Base-by-base conservation (phyloP, 805 yeast species). In the Saccharomycopsis fodiens region DNA sequence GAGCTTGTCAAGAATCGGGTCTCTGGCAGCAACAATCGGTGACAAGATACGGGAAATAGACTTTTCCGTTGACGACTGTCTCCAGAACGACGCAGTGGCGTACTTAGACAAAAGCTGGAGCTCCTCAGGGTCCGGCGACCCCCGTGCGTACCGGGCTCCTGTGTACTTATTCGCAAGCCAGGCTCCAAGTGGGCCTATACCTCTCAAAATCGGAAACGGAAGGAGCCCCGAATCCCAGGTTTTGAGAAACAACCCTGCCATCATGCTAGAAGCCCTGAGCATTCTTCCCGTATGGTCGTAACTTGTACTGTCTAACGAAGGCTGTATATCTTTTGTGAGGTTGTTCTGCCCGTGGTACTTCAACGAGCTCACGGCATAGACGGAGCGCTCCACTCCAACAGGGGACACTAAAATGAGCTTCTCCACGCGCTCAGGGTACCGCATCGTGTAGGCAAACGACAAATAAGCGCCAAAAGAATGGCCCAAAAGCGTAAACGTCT, bases 381-480 rank as follows among this genome's bases (percentile, higher is more conserved):
- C 72, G 40, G 76, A 76, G 37, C 85, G 67, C 54, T 85, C 94
- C 16, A 85, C 78, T 0, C 95, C 95, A 0, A 82, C 84, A 0
- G 95, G 95, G 10, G 87, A 79, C 2, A 82, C 72, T 20, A 85
- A 64, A 2, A 82, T 66, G 52, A 85, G 61, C 48, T 73, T 72
- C 13, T 69, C 62, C 4, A 85, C 67, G 3, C 68, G 58, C 0
- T 72, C 58, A 0, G 88, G 86, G 54, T 80, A 70, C 50, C 67
- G 74, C 36, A 78, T 57, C 1, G 84, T 69, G 58, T 82, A 85
- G 4, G 79, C 73, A 41, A 75, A 74, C 0, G 85, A 74, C 64
- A 86, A 65, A 54, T 82, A 80, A 0, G 87, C 93, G 27, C 95
- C 95, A 52, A 76, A 78, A 0, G 94, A 84, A 60, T 85, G 95